Evolutionary conservation across 345 rosid genomes (phyloP), one percentile per base, ranked within the genome.

Genomic region (Triadica sebifera): DNA sequence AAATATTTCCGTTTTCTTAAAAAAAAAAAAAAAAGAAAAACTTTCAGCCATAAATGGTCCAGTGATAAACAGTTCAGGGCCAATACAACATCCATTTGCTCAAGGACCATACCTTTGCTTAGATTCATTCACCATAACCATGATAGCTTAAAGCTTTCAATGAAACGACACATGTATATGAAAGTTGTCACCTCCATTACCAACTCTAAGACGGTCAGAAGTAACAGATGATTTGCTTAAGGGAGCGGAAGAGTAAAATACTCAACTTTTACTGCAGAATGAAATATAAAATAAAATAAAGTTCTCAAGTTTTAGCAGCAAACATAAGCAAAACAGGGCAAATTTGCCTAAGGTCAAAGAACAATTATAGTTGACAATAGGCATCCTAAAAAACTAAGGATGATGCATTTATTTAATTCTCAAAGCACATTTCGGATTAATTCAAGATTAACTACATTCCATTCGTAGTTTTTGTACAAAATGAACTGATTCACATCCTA

Each of bases 401-500:
- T 37, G n/a, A 17, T 41, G 67, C n/a, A 52, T 61, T 69, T 38
- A 69, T 52, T 51, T 43, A 76, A 50, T 58, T 39, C n/a, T 25
- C 20, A 2, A 25, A 57, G 45, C 63, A 74, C 13, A 53, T 50
- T 53, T 74, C 25, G 39, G 10, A 74, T 65, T 22, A 10, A 20
- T 24, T 49, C 47, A 55, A 22, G 69, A 63, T 16, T 51, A 15
- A 29, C 34, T 62, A 47, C 66, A 63, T 64, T 61, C 78, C 81
- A 74, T 39, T 65, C 38, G 75, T 51, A 79, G 76, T 78, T 86
- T 89, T 89, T 29, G 85, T 89, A 89, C 88, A 85, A 67, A 5
- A 78, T 71, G n/a, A 82, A 81, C 75, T 75, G 86, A 80, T 67
- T 72, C 76, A 71, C 86, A 78, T 79, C 85, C 87, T 77, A 69